These are phyloP conservation scores for Niveomyces coronatus DNA, from an alignment of 2,329 filamentous ascomycete species.

Conservation along the genomic window DNA sequence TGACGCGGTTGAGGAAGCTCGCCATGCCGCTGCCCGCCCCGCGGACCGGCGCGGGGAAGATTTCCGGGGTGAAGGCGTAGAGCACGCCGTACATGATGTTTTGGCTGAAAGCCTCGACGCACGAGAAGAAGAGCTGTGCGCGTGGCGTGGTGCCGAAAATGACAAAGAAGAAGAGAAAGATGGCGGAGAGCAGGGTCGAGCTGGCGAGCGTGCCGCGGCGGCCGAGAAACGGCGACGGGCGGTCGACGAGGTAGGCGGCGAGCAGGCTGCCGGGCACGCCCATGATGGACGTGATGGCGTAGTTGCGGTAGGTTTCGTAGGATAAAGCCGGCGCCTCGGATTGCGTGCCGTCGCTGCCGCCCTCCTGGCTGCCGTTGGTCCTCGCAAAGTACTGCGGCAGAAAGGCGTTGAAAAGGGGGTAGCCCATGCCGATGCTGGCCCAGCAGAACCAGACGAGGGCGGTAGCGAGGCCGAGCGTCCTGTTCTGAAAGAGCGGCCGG, in stretches of 20 bases:
- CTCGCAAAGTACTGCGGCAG: constrained; percentile 71
- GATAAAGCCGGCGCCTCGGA: constrained; percentile 29
- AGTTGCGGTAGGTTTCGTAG: constrained; percentile 61
- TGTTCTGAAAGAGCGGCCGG: constrained; percentile 51
- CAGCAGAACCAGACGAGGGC: constrained; percentile 66
- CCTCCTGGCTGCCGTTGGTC: constrained; percentile 33
- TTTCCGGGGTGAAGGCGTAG: constrained; percentile 68
- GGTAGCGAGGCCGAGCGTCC: constrained; percentile 41
- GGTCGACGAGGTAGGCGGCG: constrained; percentile 61
- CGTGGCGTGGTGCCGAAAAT: constrained; percentile 44
- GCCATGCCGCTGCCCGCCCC: constrained; percentile 64
- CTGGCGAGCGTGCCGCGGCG: constrained; percentile 62
- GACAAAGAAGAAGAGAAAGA: constrained; percentile 61
- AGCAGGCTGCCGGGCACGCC: constrained; percentile 70
- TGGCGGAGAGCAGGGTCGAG: constrained; percentile 55
- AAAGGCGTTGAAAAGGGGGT: constrained; percentile 83
- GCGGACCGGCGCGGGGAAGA: constrained; percentile 62
- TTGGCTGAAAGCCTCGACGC: constrained; percentile 60
- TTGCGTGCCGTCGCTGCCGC: constrained; percentile 10
- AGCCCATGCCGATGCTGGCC: constrained; percentile 76
- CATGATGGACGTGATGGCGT: constrained; percentile 66
- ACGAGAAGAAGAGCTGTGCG: constrained; percentile 55
- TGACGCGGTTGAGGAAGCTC: constrained; percentile 58
- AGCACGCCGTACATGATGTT: constrained; percentile 71
- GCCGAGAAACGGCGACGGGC: constrained; percentile 51